Base-by-base conservation (phyloP, 352 stramenopile genomes). In the Phytophthora palmivora region DNA sequence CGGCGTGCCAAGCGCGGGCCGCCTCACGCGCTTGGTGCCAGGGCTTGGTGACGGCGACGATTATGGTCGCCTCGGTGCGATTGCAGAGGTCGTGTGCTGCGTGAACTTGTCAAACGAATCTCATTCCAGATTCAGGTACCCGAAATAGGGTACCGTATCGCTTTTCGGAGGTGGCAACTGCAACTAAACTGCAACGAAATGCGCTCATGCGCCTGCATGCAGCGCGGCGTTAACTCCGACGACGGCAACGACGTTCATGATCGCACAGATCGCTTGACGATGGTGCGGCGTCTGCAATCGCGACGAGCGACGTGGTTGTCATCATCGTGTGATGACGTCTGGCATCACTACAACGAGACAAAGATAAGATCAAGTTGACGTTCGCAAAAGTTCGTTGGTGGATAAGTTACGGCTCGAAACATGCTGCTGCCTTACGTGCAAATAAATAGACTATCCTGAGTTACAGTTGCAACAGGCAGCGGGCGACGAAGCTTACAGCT, bases 401-500 rank as follows among this genome's bases (percentile, higher is more conserved):
- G 52, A 53, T 72, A 72, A 72, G 39, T 72, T 68, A 67, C 24
- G 39, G 42, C 36, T 54, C 18, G 37, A 72, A 67, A 72, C 50
- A 38, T 52, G 11, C 21, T 24, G 47, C 38, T 38, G 43, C 44
- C 38, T 48, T 42, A 21, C 24, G 53, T 22, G 58, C 44, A 16
- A 66, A 78, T 78, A 78, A 81, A 81, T 78, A 81, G 26, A 48
- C 39, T 61, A 18, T 38, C 22, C 41, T 32, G 26, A 9, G 26
- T 32, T 32, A 32, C 38, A 33, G 36, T 18, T 36, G 19, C 46
- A 3, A 28, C 22, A 52, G 22, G 9, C 34, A 49, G 39, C 19
- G 28, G 18, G 14, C 18, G 18, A 53, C 41, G 22, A 30, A 46
- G 37, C 48, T 74, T 58, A 91, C 47, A 91, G 63, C 58, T 91